A percentile compares a stretch with the other conserved stretches of the same genome.
phyloP scores from a whole-genome alignment of 306 rosid genomes.

The Vigna trinervia region DNA sequence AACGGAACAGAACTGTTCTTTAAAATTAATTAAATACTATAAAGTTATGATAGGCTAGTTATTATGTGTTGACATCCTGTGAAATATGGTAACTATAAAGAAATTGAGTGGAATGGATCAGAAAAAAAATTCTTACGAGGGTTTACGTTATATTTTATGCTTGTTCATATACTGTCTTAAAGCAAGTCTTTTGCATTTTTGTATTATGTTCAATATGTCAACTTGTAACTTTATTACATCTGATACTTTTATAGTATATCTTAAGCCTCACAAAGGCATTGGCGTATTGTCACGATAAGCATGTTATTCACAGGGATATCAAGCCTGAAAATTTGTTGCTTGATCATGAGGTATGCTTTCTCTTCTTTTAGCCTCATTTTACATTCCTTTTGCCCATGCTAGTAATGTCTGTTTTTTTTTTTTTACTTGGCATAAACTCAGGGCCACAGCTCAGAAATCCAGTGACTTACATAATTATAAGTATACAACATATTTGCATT shows the following conservation, averaged over 20 bases:
- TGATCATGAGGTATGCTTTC: constrained; percentile 73
- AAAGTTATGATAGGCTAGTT: constrained; percentile 4
- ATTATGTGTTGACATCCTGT: not conserved
- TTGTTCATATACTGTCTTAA: not conserved
- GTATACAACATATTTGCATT: constrained; percentile 7
- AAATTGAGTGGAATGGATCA: constrained; percentile 10
- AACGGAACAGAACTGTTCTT: not conserved
- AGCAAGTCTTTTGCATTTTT: not conserved
- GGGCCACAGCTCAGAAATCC: not conserved
- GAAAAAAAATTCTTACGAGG: not conserved
- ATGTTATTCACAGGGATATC: constrained; percentile 94
- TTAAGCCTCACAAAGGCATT: constrained; percentile 81
- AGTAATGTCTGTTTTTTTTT: constrained; percentile 1
- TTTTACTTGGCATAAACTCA: not conserved
- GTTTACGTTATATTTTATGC: constrained; percentile 17
- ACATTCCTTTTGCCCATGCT: not conserved
- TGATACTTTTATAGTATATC: constrained; percentile 62
- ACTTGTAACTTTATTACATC: constrained; percentile 8
- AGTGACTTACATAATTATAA: not conserved
- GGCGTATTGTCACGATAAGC: constrained; percentile 89
- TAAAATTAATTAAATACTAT: not conserved
- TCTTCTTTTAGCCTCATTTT: not conserved
- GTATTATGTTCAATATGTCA: not conserved
- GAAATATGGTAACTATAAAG: constrained; percentile 5
- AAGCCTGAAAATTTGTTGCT: constrained; percentile 92